phyloP scores from a whole-genome alignment of 2,329 filamentous ascomycete genomes.

The Westerdykella sp. region DNA sequence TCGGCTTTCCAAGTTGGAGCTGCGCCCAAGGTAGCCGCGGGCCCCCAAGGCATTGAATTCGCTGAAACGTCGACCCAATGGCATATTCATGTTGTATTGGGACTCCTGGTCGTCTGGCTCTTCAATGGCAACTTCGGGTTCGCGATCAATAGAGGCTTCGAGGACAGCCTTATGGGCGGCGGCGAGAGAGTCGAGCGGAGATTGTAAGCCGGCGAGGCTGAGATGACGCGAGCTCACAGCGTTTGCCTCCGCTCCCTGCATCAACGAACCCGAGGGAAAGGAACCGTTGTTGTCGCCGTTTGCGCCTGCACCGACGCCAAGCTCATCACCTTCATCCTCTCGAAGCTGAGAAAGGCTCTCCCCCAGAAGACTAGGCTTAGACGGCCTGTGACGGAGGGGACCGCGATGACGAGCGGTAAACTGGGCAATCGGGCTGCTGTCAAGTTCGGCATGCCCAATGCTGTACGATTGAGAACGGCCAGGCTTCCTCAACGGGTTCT shows the following conservation, averaged over 20 bases:
- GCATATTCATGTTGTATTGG: conserved; percentile 37
- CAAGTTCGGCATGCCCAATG: conserved; percentile 73
- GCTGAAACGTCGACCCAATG: conserved; percentile 33
- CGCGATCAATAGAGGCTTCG: too few relatives aligned
- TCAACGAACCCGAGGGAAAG: conserved; percentile 27
- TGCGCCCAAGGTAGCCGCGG: conserved; percentile 18
- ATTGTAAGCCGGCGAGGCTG: too few relatives aligned
- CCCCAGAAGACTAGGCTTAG: conserved; percentile 68
- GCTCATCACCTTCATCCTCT: conserved; percentile 52
- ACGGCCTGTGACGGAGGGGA: conserved; percentile 68
- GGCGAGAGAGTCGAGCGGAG: too few relatives aligned
- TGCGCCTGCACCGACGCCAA: conserved; percentile 34
- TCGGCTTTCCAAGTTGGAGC: conserved; percentile 2
- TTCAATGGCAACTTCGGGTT: conserved; percentile 52
- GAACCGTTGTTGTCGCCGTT: conserved; percentile 39
- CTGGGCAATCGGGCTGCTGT: conserved; percentile 39
- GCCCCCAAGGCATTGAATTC: conserved; percentile 23
- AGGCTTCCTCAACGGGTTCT: conserved; percentile 73
- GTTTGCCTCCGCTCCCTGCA: conserved; percentile 25
- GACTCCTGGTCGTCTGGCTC: conserved; percentile 61
- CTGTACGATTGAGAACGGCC: conserved; percentile 97
- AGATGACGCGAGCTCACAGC: conserved; percentile 10
- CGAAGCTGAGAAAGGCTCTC: conserved; percentile 42
- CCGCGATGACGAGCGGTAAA: conserved; percentile 46
- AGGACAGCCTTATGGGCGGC: too few relatives aligned